Evolutionary conservation across 176 grass and related monocot genomes (phyloP).

Genomic region (Avena insularis): DNA sequence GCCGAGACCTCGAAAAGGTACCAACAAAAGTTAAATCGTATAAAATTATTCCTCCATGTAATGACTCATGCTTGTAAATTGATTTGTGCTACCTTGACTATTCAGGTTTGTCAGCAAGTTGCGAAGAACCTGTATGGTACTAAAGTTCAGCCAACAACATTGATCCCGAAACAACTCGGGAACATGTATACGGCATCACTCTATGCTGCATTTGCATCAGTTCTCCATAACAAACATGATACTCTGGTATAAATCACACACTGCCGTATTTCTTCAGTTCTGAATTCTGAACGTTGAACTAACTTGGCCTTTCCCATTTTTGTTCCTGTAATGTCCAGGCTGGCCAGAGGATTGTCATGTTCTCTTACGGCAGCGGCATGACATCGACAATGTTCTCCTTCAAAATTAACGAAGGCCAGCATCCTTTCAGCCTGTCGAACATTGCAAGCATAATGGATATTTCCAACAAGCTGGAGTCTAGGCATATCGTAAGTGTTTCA

Average conservation of each 20-base stretch:
- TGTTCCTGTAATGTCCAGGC: slow-evolving; percentile 48
- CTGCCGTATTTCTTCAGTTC: neutral
- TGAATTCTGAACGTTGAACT: neutral
- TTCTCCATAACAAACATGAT: slow-evolving; percentile 79
- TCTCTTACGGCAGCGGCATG: slow-evolving; percentile 94
- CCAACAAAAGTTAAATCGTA: neutral
- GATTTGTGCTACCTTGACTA: slow-evolving; percentile 34
- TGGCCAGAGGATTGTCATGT: slow-evolving; percentile 90
- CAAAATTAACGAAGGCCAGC: slow-evolving; percentile 72
- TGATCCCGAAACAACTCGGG: slow-evolving; percentile 92
- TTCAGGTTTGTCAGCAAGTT: slow-evolving; percentile 80
- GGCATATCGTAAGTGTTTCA: slow-evolving; percentile 66
- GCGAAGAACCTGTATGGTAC: slow-evolving; percentile 67
- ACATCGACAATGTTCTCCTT: slow-evolving; percentile 95
- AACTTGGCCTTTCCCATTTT: neutral
- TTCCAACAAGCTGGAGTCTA: slow-evolving; percentile 66
- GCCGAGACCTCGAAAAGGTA: slow-evolving; percentile 87
- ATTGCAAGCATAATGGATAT: slow-evolving; percentile 72
- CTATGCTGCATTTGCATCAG: slow-evolving; percentile 90
- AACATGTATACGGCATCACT: slow-evolving; percentile 99
- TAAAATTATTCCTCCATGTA: neutral
- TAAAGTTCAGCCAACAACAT: slow-evolving; percentile 84
- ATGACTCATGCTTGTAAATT: neutral
- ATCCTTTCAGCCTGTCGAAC: slow-evolving; percentile 76
- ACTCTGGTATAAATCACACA: slow-evolving; percentile 59